Conservation (phyloP, 1,284 basidiomycete species). For the Pseudozyma hubeiensis region DNA sequence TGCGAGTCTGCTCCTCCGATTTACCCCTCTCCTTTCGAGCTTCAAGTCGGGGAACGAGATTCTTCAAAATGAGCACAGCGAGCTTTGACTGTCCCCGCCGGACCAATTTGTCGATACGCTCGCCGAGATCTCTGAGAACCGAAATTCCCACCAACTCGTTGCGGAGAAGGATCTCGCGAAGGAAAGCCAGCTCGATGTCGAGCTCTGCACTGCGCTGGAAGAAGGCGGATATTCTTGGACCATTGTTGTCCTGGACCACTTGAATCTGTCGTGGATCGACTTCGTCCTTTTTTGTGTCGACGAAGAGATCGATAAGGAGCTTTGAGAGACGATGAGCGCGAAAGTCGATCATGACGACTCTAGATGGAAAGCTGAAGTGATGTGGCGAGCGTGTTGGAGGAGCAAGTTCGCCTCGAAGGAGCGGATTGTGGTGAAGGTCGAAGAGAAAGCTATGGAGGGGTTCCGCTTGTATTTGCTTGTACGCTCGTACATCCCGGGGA, state of each 20-base stretch:
- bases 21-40: slow-evolving; percentile 18
- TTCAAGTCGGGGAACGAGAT: slow-evolving; percentile 25
- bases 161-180: slow-evolving; percentile 28
- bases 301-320: slow-evolving; percentile 2
- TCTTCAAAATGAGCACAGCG: slow-evolving; percentile 17
- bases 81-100: slow-evolving; percentile 2
- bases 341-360: slow-evolving; percentile 10
- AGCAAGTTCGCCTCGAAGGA: background rate
- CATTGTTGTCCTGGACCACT: slow-evolving; percentile 6
- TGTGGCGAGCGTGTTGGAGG: background rate
- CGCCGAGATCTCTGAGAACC: slow-evolving; percentile 9
- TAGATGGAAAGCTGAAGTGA: slow-evolving; percentile 10
- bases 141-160: slow-evolving; percentile 30
- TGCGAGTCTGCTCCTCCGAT: slow-evolving; percentile 15
- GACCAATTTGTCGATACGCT: slow-evolving; percentile 9
- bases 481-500: slow-evolving; percentile 22
- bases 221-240: slow-evolving; percentile 9
- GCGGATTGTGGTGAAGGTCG: slow-evolving; percentile 25
- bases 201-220: slow-evolving; percentile 21
- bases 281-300: background rate
- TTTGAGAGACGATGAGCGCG: slow-evolving; percentile 2
- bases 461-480: background rate
- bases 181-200: slow-evolving; percentile 28
- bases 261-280: slow-evolving; percentile 5
- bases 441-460: slow-evolving; percentile 8